Conservation (phyloP, 371 early-diverging fungal genomes). For the Entomophthora muscae region DNA sequence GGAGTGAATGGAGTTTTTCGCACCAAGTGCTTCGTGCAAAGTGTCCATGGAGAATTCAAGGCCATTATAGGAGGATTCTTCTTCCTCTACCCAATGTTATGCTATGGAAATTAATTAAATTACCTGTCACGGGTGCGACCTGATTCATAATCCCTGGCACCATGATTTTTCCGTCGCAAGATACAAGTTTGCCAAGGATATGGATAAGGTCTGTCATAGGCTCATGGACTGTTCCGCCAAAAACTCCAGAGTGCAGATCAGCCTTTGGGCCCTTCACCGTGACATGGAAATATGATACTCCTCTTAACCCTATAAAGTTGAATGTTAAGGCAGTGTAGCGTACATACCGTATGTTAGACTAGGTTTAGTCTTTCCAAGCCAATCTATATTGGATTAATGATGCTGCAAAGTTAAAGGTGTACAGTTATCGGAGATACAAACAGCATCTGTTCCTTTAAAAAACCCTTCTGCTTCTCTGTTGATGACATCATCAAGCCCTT, state of each 20-base stretch:
- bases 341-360: conserved; percentile 81
- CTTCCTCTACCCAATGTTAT: conserved; percentile 25
- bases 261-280: conserved; percentile 58
- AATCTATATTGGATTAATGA: conserved; percentile 24
- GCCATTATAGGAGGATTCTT: conserved; percentile 60
- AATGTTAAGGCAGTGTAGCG: conserved; percentile 74
- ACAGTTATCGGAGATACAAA: conserved; percentile 91
- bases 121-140: conserved; percentile 67
- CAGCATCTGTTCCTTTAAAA: conserved; percentile 78
- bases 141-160: conserved; percentile 84
- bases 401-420: conserved; percentile 6
- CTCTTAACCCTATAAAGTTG: conserved; percentile 42
- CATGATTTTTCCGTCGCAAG: conserved; percentile 70
- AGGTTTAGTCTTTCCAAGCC: conserved; percentile 89
- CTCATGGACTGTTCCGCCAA: conserved; percentile 92
- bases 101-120: conserved; percentile 1
- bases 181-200: conserved; percentile 70
- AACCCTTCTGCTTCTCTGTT: conserved; percentile 59
- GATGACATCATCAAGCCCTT: conserved; percentile 86
- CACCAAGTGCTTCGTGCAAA: conserved; percentile 63
- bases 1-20: conserved; percentile 55
- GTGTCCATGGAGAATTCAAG: conserved; percentile 67
- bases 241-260: conserved; percentile 94
- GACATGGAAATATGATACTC: conserved; percentile 76
- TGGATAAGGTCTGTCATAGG: conserved; percentile 87